These are phyloP conservation scores for Ballota nigra DNA, from an alignment of 257 asterid species.

Conservation along the genomic window DNA sequence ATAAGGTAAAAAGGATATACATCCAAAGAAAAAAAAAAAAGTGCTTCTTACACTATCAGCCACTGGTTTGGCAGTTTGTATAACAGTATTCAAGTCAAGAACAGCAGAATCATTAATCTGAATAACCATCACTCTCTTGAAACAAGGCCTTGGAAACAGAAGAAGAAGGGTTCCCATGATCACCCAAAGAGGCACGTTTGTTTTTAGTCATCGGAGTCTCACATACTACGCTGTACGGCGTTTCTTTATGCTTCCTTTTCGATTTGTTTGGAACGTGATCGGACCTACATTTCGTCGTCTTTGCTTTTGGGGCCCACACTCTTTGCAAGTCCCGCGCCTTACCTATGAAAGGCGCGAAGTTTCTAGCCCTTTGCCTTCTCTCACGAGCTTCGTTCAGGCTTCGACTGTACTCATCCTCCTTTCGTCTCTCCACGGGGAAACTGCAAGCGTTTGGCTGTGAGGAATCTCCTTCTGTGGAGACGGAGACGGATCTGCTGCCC, in stretches of 20 bases:
- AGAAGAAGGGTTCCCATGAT: slow-evolving; percentile 31
- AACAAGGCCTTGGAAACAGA: slow-evolving; percentile 79
- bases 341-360: slow-evolving; percentile 47
- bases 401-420: slow-evolving; percentile 52
- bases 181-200: slow-evolving; percentile 33
- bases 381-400: slow-evolving; percentile 75
- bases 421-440: slow-evolving; percentile 24
- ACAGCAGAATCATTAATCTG: not conserved
- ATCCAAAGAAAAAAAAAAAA: not conserved
- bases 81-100: not conserved
- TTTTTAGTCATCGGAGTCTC: slow-evolving; percentile 78
- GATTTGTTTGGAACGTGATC: slow-evolving; percentile 48
- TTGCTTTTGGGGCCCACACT: slow-evolving; percentile 79
- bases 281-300: slow-evolving; percentile 34
- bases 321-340: slow-evolving; percentile 77
- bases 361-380: slow-evolving; percentile 64
- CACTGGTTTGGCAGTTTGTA: not conserved
- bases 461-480: slow-evolving; percentile 54
- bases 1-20: slow-evolving; percentile 6
- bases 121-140: slow-evolving; percentile 45
- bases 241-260: slow-evolving; percentile 45
- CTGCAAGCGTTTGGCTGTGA: slow-evolving; percentile 38
- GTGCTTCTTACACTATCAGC: not conserved
- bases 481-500: slow-evolving; percentile 41
- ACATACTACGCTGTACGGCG: slow-evolving; percentile 47